phyloP scores from a whole-genome alignment of 1,284 basidiomycete species.

The Boletus sp. region DNA sequence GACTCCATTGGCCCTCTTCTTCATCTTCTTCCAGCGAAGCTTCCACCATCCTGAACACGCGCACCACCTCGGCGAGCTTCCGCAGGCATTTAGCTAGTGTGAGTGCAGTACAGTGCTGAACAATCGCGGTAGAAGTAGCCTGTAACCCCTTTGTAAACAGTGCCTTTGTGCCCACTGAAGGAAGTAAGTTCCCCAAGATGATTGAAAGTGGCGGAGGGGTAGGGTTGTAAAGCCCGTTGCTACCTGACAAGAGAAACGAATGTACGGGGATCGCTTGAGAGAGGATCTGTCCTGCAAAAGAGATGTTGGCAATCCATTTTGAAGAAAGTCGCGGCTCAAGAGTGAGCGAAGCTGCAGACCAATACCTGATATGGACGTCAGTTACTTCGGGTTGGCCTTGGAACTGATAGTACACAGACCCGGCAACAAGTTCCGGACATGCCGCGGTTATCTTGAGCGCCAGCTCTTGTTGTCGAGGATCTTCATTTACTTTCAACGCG shows the following conservation, averaged over 20 bases:
- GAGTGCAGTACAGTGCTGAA: conserved; percentile 80
- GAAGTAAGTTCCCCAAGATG: conserved; percentile 75
- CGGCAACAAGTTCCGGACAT: conserved; percentile 83
- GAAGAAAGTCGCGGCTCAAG: conserved; percentile 86
- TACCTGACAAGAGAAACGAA: conserved; percentile 53
- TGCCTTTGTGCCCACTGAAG: conserved; percentile 61
- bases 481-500: conserved; percentile 76
- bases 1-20: conserved; percentile 67
- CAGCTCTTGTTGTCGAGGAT: conserved; percentile 81
- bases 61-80: conserved; percentile 62
- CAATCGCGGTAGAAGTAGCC: conserved; percentile 56
- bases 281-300: conserved; percentile 75
- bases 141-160: conserved; percentile 80
- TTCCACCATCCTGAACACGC: conserved; percentile 49
- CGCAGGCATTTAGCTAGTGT: conserved; percentile 67
- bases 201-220: conserved; percentile 67
- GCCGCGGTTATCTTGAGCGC: conserved; percentile 73
- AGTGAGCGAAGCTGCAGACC: conserved; percentile 69
- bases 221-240: conserved; percentile 47
- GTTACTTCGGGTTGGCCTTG: background rate
- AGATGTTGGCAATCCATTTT: conserved; percentile 85
- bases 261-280: conserved; percentile 67
- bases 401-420: conserved; percentile 42
- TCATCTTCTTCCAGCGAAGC: conserved; percentile 58
- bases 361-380: conserved; percentile 51